Base-by-base conservation (phyloP, 495 filamentous ascomycete species). In the Lophiostoma macrostomum region DNA sequence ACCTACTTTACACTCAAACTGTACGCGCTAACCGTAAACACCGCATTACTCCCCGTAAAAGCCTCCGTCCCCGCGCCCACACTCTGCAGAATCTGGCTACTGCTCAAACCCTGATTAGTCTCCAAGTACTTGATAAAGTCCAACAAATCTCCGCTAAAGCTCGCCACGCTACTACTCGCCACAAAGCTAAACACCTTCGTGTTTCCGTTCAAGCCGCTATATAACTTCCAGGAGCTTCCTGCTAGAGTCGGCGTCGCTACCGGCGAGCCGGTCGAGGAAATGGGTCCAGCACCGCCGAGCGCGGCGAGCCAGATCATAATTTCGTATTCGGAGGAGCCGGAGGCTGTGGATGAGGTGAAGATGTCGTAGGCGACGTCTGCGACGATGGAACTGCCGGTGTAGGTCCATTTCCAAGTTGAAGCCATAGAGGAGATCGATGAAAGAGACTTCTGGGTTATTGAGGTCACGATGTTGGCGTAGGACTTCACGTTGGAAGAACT, bases 241-340 rank as follows among this genome's bases (percentile, higher is more conserved):
- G 63, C 75, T 45, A 86, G 74, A 16, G 65, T 78, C 4, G 73
- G 67, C 1, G 73, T 80, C 5, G 76, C 78, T 49, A 83, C 70
- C 1, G 80, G 25, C 8, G 70, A 72, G 44, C 80, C 80, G 5
- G 72, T 79, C 24, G 73, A 73, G 11, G 79, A 81, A 64, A 85
- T 84, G 4, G 82, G 80, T 10, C 80, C 80, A 3, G 83, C 80
- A 39, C 78, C 80, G 27, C 80, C 82, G 50, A 79, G 66, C 23
- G 78, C 76, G 3, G 69, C 81, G 19, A 86, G 75, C 83, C 84
- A 87, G 60, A 87, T 72, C 84, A 87, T 87, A 64, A 87, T 74
- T 67, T 87, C 84, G 65, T 83, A 85, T 60, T 80, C 71, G 24
- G 71, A 66, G 29, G 61, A 61, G 19, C 73, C 73, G 43, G 62